Percentiles rank a stretch among this genome's conserved stretches.
These are phyloP conservation scores for Mycena chlorophos DNA, from an alignment of 768 basidiomycete species.

Conservation along the genomic window DNA sequence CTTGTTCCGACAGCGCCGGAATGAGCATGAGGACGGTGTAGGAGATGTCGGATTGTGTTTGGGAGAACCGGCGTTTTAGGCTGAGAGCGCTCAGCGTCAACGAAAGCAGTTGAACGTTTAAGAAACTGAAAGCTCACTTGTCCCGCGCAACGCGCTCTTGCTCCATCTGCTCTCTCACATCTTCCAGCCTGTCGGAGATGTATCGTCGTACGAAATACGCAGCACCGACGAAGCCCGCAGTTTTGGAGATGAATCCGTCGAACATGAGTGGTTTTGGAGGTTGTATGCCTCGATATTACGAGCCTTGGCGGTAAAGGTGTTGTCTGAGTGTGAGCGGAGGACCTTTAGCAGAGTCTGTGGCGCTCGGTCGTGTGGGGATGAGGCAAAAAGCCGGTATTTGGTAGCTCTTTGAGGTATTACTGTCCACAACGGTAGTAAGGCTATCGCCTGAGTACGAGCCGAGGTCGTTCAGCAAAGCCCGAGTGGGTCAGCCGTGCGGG, in stretches of 20 bases:
- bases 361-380: no score
- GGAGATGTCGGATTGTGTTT: slow-evolving; percentile 74
- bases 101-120: neutral
- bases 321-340: slow-evolving; percentile 1
- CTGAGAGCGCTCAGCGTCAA: slow-evolving; percentile 37
- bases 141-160: slow-evolving; percentile 65
- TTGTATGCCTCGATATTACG: no score
- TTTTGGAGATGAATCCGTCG: slow-evolving; percentile 14
- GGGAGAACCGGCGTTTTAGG: slow-evolving; percentile 68
- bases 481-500: no score
- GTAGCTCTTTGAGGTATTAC: slow-evolving; percentile 10
- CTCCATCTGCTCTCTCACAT: slow-evolving; percentile 62
- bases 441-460: no score
- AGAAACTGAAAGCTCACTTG: slow-evolving; percentile 48
- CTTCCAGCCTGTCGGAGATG: slow-evolving; percentile 60
- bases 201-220: slow-evolving; percentile 65
- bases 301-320: no score
- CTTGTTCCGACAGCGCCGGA: slow-evolving; percentile 52
- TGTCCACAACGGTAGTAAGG: slow-evolving; percentile 33
- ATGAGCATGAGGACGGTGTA: slow-evolving; percentile 64
- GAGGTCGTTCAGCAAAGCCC: no score
- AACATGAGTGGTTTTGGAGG: slow-evolving; percentile 10
- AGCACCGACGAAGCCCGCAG: slow-evolving; percentile 41
- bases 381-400: no score
- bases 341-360: no score